Evolutionary conservation across 345 rosid genomes (phyloP).

Genomic region (Geranium brycei): DNA sequence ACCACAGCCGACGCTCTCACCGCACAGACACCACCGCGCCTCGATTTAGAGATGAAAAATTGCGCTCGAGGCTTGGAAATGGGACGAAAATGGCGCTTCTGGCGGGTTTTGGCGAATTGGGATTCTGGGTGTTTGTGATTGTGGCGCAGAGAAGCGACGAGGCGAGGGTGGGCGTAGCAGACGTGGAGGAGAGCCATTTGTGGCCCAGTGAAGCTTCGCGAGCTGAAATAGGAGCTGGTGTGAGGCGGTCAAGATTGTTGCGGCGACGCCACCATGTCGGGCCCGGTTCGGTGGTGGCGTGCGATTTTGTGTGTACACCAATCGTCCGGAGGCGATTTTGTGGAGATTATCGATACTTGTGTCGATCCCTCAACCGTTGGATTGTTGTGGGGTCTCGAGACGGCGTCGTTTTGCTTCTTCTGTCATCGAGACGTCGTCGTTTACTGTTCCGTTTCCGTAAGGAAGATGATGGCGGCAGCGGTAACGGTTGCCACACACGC

Average conservation of each 20-base stretch:
- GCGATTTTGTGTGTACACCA: neutral
- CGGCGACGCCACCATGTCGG: neutral
- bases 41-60: neutral
- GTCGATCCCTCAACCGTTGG: neutral
- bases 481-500: neutral
- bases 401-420: neutral
- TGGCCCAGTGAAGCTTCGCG: neutral
- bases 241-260: neutral
- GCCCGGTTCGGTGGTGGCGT: neutral
- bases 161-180: neutral
- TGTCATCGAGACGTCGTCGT: neutral
- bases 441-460: neutral
- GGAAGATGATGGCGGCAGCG: neutral
- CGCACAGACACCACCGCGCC: neutral
- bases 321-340: neutral
- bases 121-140: neutral
- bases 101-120: neutral
- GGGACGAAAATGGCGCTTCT: neutral
- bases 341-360: neutral
- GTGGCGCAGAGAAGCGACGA: neutral
- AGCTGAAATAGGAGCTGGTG: neutral
- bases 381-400: neutral
- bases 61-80: neutral
- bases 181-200: neutral
- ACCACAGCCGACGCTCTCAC: conserved; percentile 6